These are phyloP conservation scores for Mallotus nudiflorus DNA, from an alignment of 345 rosid genomes.

Conservation along the genomic window DNA sequence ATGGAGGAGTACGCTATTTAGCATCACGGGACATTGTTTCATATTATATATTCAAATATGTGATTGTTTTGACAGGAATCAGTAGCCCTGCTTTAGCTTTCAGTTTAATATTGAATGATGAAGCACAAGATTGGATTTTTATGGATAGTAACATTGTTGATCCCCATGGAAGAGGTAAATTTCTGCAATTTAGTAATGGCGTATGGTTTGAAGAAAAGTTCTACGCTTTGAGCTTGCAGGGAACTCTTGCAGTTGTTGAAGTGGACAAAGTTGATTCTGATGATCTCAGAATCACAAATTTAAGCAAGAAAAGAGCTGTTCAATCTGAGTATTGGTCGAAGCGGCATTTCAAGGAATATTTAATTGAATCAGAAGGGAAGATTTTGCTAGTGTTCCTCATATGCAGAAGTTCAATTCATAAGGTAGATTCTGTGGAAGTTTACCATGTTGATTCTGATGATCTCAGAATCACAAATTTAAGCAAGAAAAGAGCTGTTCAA, in stretches of 20 bases:
- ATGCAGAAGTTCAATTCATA: too few relatives aligned
- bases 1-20: too few relatives aligned
- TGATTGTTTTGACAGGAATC: constrained; percentile 32
- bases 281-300: constrained; percentile 10
- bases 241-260: constrained; percentile 27
- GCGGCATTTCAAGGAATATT: too few relatives aligned
- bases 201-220: constrained; percentile 30
- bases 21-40: too few relatives aligned
- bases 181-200: constrained; percentile 30
- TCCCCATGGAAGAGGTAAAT: constrained; percentile 9
- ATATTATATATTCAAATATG: too few relatives aligned
- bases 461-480: constrained; percentile 7
- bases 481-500: constrained; percentile 26
- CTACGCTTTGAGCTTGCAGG: constrained; percentile 36
- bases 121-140: constrained; percentile 26
- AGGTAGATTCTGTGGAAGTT: too few relatives aligned
- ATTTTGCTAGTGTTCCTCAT: constrained; percentile 33
- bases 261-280: not conserved
- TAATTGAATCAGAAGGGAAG: too few relatives aligned
- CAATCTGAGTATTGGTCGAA: too few relatives aligned
- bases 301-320: too few relatives aligned
- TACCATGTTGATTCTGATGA: constrained; percentile 2
- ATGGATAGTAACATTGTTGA: constrained; percentile 25
- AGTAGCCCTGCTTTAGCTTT: constrained; percentile 24
- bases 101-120: too few relatives aligned